Conservation (phyloP, 805 yeast species). For the Candida awuae region DNA sequence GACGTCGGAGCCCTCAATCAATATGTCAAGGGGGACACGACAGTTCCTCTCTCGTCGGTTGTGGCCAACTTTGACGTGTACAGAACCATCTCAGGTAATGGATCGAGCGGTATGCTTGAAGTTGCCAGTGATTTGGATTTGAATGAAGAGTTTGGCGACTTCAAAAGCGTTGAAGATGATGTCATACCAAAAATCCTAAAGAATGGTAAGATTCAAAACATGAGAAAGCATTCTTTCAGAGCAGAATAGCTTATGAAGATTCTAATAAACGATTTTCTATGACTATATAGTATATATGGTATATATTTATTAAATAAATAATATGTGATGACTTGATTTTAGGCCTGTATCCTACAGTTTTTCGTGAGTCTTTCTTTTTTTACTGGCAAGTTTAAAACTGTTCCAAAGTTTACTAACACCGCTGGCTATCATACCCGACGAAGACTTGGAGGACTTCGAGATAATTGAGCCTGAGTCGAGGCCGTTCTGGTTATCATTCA, state of each 20-base stretch:
- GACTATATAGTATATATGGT: not conserved
- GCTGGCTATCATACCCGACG: not conserved
- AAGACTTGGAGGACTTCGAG: no score
- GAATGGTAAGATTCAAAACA: conserved; percentile 47
- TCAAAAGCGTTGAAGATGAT: conserved; percentile 38
- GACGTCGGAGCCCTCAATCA: conserved; percentile 40
- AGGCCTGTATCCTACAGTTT: no score
- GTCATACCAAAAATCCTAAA: conserved; percentile 50
- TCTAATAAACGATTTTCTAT: not conserved
- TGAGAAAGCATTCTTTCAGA: not conserved
- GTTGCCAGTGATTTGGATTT: conserved; percentile 63
- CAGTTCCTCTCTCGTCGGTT: conserved; percentile 52
- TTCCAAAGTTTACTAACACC: conserved; percentile 8
- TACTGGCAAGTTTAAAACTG: conserved; percentile 1
- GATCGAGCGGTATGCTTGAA: conserved; percentile 63
- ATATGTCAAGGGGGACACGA: conserved; percentile 41
- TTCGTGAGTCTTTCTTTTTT: not conserved
- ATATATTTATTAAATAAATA: not conserved
- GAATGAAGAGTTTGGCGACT: conserved; percentile 60
- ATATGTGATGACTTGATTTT: not conserved
- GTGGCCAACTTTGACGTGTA: conserved; percentile 62
- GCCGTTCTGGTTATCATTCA: no score
- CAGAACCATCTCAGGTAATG: conserved; percentile 49
- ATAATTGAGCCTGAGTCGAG: no score
- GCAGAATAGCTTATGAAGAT: not conserved